These are phyloP conservation scores for Vigna nakashimae DNA, from an alignment of 306 rosid genomes.

Conservation along the genomic window DNA sequence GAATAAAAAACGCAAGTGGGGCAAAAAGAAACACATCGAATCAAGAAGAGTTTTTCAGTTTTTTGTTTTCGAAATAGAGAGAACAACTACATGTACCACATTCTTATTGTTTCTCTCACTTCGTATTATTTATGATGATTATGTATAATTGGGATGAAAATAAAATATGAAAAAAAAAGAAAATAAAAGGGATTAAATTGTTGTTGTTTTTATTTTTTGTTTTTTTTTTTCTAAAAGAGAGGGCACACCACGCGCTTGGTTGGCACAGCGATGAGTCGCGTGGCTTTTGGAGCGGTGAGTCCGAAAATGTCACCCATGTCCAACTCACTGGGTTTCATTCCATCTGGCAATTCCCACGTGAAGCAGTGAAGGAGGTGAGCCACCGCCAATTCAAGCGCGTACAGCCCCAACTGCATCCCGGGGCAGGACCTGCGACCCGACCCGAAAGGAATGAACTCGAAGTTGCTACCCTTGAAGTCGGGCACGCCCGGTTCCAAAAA, in stretches of 20 bases:
- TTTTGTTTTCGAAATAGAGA: background rate
- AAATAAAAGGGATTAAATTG: background rate
- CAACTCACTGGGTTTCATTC: slow-evolving; percentile 81
- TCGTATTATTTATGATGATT: slow-evolving; percentile 3
- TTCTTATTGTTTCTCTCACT: background rate
- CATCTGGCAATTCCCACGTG: slow-evolving; percentile 82
- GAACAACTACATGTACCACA: background rate
- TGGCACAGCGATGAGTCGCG: slow-evolving; percentile 80
- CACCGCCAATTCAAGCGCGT: slow-evolving; percentile 76
- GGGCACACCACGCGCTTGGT: slow-evolving; percentile 64
- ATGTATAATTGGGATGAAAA: slow-evolving; percentile 6
- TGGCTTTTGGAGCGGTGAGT: slow-evolving; percentile 89
- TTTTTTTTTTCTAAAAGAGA: slow-evolving; percentile 35
- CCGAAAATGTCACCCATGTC: slow-evolving; percentile 86
- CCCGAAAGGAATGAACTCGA: slow-evolving; percentile 91
- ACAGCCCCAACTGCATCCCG: slow-evolving; percentile 86
- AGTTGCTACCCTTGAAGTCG: slow-evolving; percentile 79
- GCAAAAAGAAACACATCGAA: slow-evolving; percentile 8
- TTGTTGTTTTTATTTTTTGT: background rate
- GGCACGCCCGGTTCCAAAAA: slow-evolving; percentile 62
- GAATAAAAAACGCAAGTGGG: background rate
- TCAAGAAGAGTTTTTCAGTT: background rate
- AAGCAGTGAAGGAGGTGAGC: slow-evolving; percentile 83
- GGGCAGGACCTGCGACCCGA: slow-evolving; percentile 97
- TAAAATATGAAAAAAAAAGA: background rate